Percentiles rank a stretch among this genome's conserved stretches.
Conservation (phyloP, 2,329 filamentous ascomycete genomes). For the Chaetomiaceae sp. region DNA sequence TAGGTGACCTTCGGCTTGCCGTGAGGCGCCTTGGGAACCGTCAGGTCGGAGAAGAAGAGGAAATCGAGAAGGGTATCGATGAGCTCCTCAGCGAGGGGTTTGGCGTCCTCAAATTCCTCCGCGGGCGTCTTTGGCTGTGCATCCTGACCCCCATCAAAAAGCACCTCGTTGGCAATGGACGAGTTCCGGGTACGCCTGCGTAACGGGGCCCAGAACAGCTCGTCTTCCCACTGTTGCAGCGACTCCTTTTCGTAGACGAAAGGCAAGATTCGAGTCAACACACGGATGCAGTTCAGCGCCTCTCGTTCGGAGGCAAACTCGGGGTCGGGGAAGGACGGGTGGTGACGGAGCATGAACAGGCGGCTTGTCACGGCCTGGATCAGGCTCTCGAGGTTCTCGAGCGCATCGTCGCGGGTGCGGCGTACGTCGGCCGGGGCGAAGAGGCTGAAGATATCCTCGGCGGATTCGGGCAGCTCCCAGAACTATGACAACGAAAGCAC, state of each 20-base stretch:
- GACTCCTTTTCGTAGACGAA: conserved; percentile 88
- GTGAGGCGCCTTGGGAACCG: conserved; percentile 65
- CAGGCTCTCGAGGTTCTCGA: conserved; percentile 85
- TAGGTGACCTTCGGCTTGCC: conserved; percentile 78
- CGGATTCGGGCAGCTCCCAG: conserved; percentile 93
- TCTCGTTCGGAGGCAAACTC: conserved; percentile 80
- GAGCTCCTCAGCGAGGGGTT: conserved; percentile 85
- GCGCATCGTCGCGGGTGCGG: conserved; percentile 74
- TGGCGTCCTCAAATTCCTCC: conserved; percentile 71
- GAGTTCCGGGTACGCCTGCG: conserved; percentile 64
- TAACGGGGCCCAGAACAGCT: conserved; percentile 82
- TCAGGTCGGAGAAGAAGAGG: conserved; percentile 87
- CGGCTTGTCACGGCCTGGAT: conserved; percentile 78
- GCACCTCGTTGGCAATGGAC: conserved; percentile 63
- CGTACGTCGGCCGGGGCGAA: conserved; percentile 87
- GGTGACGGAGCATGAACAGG: conserved; percentile 74
- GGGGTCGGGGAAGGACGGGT: conserved; percentile 82
- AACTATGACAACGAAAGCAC: conserved; percentile 51
- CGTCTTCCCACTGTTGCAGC: conserved; percentile 78
- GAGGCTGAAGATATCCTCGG: conserved; percentile 93
- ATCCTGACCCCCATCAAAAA: conserved; percentile 71
- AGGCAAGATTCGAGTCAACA: conserved; percentile 82
- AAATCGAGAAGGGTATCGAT: conserved; percentile 85
- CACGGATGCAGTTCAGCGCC: conserved; percentile 89
- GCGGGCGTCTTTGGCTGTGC: conserved; percentile 42